phyloP scores from a whole-genome alignment of 2,329 filamentous ascomycete genomes.

The Fusarium buxicola region DNA sequence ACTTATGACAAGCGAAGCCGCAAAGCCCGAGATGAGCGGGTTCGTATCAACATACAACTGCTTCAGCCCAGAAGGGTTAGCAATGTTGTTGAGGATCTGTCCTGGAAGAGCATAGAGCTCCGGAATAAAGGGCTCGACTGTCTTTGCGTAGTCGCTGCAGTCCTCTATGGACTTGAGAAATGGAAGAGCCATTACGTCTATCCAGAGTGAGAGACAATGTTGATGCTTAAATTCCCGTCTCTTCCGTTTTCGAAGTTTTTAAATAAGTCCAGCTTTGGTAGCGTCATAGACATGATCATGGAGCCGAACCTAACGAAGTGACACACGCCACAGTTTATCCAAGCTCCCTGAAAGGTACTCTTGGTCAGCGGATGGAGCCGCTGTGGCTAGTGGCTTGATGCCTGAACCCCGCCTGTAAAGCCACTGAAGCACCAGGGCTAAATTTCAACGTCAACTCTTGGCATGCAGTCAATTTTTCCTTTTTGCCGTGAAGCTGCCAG shows the following conservation, averaged over 20 bases:
- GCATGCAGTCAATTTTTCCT: slow-evolving; percentile 6
- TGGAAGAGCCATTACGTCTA: slow-evolving; percentile 73
- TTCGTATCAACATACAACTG: slow-evolving; percentile 87
- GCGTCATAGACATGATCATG: slow-evolving; percentile 40
- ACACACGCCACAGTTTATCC: slow-evolving; percentile 10
- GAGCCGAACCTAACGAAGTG: slow-evolving; percentile 13
- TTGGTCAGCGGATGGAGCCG: slow-evolving; percentile 35
- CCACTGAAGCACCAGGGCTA: slow-evolving; percentile 25
- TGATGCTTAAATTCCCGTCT: not conserved
- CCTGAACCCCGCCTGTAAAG: slow-evolving; percentile 22
- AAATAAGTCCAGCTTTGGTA: slow-evolving; percentile 16
- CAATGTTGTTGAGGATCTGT: slow-evolving; percentile 69
- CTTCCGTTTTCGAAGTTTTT: slow-evolving; percentile 16
- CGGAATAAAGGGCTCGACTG: slow-evolving; percentile 78
- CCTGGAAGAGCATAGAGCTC: slow-evolving; percentile 78
- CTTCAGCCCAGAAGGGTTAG: slow-evolving; percentile 70
- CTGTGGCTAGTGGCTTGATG: slow-evolving; percentile 40
- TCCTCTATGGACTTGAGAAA: slow-evolving; percentile 76
- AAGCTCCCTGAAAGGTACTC: slow-evolving; percentile 11
- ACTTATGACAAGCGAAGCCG: slow-evolving; percentile 76
- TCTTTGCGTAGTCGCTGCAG: slow-evolving; percentile 79
- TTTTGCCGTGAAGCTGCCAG: slow-evolving; percentile 20
- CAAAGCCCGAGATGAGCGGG: slow-evolving; percentile 81
- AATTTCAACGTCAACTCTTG: slow-evolving; percentile 26
- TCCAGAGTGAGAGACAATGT: slow-evolving; percentile 32